phyloP scores from a whole-genome alignment of 768 basidiomycete genomes.

The Guyanaporus albipodus region DNA sequence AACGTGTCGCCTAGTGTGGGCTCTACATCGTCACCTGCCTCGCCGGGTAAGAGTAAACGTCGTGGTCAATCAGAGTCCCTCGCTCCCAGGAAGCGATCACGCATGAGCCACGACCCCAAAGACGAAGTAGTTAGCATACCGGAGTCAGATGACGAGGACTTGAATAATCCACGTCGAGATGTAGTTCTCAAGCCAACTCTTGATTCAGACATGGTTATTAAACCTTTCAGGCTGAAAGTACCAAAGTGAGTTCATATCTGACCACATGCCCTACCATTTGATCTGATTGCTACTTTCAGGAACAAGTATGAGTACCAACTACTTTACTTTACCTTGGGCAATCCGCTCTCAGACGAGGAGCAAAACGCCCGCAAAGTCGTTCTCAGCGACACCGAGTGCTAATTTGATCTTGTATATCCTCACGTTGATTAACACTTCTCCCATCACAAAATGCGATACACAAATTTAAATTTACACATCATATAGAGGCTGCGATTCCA shows the following conservation, averaged over 20 bases:
- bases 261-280: neutral
- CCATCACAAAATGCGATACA: neutral
- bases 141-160: conserved; percentile 14
- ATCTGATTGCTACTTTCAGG: conserved; percentile 11
- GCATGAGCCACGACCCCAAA: conserved; percentile 19
- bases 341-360: conserved; percentile 55
- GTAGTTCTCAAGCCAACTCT: conserved; percentile 13
- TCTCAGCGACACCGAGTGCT: conserved; percentile 41
- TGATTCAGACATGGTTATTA: conserved; percentile 36
- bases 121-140: conserved; percentile 25
- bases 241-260: conserved; percentile 36
- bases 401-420: conserved; percentile 4
- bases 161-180: conserved; percentile 1
- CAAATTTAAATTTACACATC: conserved; percentile 10
- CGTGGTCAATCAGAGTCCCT: conserved; percentile 19
- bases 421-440: neutral
- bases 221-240: conserved; percentile 47
- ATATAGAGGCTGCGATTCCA: conserved; percentile 43
- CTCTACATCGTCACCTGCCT: conserved; percentile 1
- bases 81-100: conserved; percentile 29
- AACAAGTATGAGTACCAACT: conserved; percentile 67
- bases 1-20: conserved; percentile 2
- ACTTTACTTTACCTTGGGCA: conserved; percentile 72
- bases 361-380: conserved; percentile 48
- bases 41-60: conserved; percentile 20